Percentiles rank a stretch among this genome's conserved stretches.
Evolutionary conservation across 108 stramenopile species (phyloP).

Genomic region (Fragilariopsis cylindrus): DNA sequence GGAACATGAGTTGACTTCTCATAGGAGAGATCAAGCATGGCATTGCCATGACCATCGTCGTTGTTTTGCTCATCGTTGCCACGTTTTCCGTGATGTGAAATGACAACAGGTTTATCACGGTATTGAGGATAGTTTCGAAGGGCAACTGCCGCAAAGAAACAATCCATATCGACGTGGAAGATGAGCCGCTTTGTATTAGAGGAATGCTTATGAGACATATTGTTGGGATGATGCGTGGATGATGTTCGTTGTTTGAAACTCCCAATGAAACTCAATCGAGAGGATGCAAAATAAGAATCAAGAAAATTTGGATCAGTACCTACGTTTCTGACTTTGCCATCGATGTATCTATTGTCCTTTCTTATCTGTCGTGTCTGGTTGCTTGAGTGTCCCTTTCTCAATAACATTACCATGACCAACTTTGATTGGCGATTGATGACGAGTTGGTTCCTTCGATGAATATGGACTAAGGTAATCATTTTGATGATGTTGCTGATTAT

Average conservation of each 20-base stretch:
- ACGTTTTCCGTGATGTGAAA: constrained; percentile 74
- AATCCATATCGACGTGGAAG: constrained; percentile 96
- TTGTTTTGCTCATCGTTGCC: constrained; percentile 8
- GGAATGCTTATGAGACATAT: constrained; percentile 8
- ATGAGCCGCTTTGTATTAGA: constrained; percentile 54
- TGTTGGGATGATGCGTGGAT: constrained; percentile 5
- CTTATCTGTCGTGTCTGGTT: constrained; percentile 10
- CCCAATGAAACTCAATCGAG: constrained; percentile 80
- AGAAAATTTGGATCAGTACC: constrained; percentile 84
- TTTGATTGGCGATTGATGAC: not conserved
- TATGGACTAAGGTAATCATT: not conserved
- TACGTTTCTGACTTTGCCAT: constrained; percentile 40
- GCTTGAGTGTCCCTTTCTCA: not conserved
- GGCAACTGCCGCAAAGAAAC: constrained; percentile 91
- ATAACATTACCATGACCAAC: not conserved
- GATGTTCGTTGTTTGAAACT: constrained; percentile 67
- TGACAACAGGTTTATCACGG: constrained; percentile 78
- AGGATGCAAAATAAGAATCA: constrained; percentile 62
- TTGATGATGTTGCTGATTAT: constrained; percentile 4
- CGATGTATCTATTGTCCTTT: constrained; percentile 43
- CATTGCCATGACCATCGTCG: not conserved
- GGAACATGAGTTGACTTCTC: not conserved
- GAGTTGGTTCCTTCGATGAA: not conserved
- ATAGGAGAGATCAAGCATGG: constrained; percentile 14
- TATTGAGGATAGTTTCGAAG: constrained; percentile 85